Evolutionary conservation across 2,329 filamentous ascomycete species (phyloP), one percentile per base, ranked within the genome.

Genomic region (Neophaeococcomyces aloes): DNA sequence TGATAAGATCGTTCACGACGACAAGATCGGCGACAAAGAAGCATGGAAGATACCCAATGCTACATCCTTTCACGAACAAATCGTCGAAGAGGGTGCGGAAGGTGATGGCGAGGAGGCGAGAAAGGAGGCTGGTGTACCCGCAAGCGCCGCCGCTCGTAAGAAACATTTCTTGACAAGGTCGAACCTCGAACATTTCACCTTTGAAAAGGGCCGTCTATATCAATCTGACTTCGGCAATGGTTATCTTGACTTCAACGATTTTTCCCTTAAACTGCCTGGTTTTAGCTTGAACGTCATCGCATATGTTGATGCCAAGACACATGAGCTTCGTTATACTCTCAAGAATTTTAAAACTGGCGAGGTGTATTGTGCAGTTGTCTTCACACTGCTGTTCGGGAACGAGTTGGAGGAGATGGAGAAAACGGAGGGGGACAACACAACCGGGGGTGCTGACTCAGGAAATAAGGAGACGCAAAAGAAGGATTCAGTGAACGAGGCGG

Each of bases 281-380:
- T 61, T 65, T 42, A 51, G 48, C 13, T 50, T 64, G 34, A 61
- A 60, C 44, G 56, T 64, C 37, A 51, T 57, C 31, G 57, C 61
- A 37, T 64, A 65, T 44, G 61, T 68, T n/a, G 59, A 66, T 56
- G 74, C 76, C 60, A 84, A 83, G 71, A 82, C 84, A 69, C 85
- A 93, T 66, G 74, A 79, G 54, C 76, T 93, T 66, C 88, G 88
- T 74, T 95, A 96, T 65, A 86, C 93, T 46, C 74, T 96, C 58
- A 89, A 88, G 59, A 84, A 95, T 63, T 78, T 77, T 48, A 64
- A 70, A 17, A 89, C 84, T 0, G 76, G 76, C 37, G 75, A 84
- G 27, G 74, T 85, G 13, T 85, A 94, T 55, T 77, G 94, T 23
- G 85, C 89, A 35, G 70, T 96, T 13, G 65, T 86, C 4, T 89